These are phyloP conservation scores for Canavalia ensiformis DNA, from an alignment of 306 rosid genomes.

Conservation along the genomic window DNA sequence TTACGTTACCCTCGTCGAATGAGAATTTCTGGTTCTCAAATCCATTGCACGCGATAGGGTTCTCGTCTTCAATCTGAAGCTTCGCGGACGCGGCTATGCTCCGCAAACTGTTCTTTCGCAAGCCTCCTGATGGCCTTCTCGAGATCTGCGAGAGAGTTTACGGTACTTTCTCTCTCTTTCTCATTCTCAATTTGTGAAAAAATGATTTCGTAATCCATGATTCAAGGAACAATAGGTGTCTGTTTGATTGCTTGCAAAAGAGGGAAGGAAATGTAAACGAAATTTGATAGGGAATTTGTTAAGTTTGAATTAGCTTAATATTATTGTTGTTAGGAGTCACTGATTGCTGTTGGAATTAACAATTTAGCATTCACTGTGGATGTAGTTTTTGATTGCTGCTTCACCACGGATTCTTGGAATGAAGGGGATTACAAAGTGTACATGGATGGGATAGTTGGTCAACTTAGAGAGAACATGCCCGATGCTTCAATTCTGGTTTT, in stretches of 20 bases:
- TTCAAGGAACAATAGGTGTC: conserved; percentile 24
- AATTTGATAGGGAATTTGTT: neutral
- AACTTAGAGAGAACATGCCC: conserved; percentile 67
- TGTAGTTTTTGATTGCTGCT: conserved; percentile 92
- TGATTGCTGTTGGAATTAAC: conserved; percentile 37
- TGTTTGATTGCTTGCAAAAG: conserved; percentile 48
- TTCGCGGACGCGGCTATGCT: conserved; percentile 69
- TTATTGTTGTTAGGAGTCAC: neutral
- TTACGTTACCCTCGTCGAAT: neutral
- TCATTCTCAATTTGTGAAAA: conserved; percentile 12
- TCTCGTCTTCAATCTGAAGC: conserved; percentile 42
- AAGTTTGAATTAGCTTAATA: conserved; percentile 34
- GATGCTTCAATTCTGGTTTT: conserved; percentile 83
- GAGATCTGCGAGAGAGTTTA: conserved; percentile 92
- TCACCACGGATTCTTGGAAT: conserved; percentile 82
- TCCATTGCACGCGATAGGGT: conserved; percentile 33
- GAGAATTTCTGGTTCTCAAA: neutral
- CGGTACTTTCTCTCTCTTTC: conserved; percentile 59
- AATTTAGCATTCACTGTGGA: conserved; percentile 5
- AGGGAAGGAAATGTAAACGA: conserved; percentile 15
- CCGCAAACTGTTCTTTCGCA: conserved; percentile 89
- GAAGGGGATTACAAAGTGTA: conserved; percentile 75
- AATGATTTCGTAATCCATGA: conserved; percentile 9
- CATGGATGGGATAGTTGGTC: conserved; percentile 67
- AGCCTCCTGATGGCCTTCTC: conserved; percentile 92